Base-by-base conservation (phyloP, 108 stramenopile genomes). In the Aurantiochytrium sp. region DNA sequence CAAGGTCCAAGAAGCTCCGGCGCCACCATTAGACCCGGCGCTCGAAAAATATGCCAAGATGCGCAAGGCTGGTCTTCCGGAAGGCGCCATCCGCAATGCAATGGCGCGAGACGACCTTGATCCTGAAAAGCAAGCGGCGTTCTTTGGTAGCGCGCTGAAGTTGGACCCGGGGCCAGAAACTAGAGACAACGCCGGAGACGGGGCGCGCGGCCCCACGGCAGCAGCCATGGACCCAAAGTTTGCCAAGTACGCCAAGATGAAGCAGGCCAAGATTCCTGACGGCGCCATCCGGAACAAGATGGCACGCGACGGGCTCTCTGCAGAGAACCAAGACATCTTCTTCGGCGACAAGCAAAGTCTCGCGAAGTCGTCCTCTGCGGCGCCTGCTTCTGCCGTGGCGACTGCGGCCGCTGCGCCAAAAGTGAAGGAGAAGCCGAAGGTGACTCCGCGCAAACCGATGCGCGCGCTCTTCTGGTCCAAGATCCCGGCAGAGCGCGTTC, bases 391-490 rank as follows among this genome's bases (percentile, higher is more conserved):
- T 6, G 32, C 22, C 0, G 19, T 30, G 6, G 34, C 15, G 10
- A 12, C 59, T 17, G 32, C 6, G 12, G 27, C 34, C 8, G 59
- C 10, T 65, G 59, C 53, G 21, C 53, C 53, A 54, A 54, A 19
- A 0, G 50, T 52, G 15, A 52, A 52, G 45, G 42, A 53, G 53
- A 87, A 87, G 85, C 37, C 87, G 5, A 55, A 52, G 17, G 50
- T 42, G 4, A 53, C n/a, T 1, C 87, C 65, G 4, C 39, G 87
- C 4, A 22, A 22, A 12, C 19, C 54, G 24, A 87, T 87, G 87
- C 65, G 68, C 12, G 68, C 85, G 8, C 32, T 87, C n/a, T 87
- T 87, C 39, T 87, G 87, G 87, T 41, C 36, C 27, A 36, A 42
- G n/a, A 27, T 87, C 22, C 37, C 68, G 4, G 68, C n/a, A 1